Evolutionary conservation across 805 yeast species (phyloP).

Genomic region (Candida maesae): DNA sequence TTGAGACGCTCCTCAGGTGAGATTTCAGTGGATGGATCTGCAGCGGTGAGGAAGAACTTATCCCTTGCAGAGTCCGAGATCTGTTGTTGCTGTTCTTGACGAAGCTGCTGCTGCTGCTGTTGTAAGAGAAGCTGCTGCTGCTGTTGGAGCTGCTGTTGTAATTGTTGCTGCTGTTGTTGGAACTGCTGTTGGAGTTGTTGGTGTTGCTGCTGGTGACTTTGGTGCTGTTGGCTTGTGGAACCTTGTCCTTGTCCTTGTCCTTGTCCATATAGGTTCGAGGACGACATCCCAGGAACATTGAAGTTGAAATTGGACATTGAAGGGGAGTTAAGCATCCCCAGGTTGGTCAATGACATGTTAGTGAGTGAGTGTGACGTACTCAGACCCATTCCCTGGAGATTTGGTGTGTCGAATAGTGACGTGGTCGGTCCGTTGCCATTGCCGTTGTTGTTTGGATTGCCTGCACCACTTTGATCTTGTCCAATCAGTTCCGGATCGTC

Average conservation of each 20-base stretch:
- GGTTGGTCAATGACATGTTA: slow-evolving; percentile 23
- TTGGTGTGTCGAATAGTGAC: slow-evolving; percentile 11
- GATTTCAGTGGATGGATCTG: slow-evolving; percentile 92
- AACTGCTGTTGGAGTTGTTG: slow-evolving; percentile 6
- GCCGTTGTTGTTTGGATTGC: slow-evolving; percentile 1
- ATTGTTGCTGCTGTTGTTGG: slow-evolving; percentile 9
- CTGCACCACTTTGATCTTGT: slow-evolving; percentile 14
- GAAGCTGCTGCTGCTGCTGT: slow-evolving; percentile 10
- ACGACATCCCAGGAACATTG: slow-evolving; percentile 7
- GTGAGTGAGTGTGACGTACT: slow-evolving; percentile 27
- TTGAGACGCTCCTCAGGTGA: slow-evolving; percentile 92
- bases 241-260: too few relatives aligned
- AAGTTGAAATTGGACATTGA: slow-evolving; percentile 15
- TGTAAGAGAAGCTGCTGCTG: slow-evolving; percentile 12
- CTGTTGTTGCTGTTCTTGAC: slow-evolving; percentile 18
- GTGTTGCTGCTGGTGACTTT: slow-evolving; percentile 8
- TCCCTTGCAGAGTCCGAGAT: slow-evolving; percentile 75
- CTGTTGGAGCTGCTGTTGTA: slow-evolving; percentile 8
- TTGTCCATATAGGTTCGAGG: slow-evolving; percentile 7
- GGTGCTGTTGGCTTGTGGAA: slow-evolving; percentile 10
- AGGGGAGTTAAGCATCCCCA: slow-evolving; percentile 24
- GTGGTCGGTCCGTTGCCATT: not conserved
- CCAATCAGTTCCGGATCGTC: slow-evolving; percentile 76
- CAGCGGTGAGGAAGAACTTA: slow-evolving; percentile 92
- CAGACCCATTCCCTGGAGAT: slow-evolving; percentile 3